Evolutionary conservation across 805 yeast species (phyloP).

Genomic region (Millerago galiae): DNA sequence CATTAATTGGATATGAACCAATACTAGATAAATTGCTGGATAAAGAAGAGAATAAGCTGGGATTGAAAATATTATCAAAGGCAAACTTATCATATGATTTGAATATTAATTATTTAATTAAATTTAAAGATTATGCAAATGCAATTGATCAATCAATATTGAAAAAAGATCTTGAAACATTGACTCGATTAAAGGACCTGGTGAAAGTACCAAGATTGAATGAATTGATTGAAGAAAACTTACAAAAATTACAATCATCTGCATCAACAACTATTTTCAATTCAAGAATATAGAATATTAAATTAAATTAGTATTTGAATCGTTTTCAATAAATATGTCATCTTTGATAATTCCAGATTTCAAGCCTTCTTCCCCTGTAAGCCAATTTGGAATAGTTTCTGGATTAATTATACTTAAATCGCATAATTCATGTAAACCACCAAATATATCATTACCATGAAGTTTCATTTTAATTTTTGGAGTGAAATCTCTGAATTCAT

Average conservation of each 20-base stretch:
- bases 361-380: conserved; percentile 59
- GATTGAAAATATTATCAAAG: conserved; percentile 12
- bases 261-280: conserved; percentile 3
- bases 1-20: conserved; percentile 68
- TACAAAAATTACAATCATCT: conserved; percentile 4
- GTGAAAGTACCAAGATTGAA: conserved; percentile 10
- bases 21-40: conserved; percentile 29
- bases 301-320: not conserved
- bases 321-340: conserved; percentile 14
- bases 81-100: conserved; percentile 13
- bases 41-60: conserved; percentile 12
- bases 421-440: conserved; percentile 68
- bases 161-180: conserved; percentile 12
- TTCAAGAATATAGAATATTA: conserved; percentile 2
- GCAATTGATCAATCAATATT: conserved; percentile 18
- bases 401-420: conserved; percentile 43
- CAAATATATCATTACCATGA: conserved; percentile 68
- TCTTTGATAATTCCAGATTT: conserved; percentile 36
- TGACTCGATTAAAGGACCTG: conserved; percentile 3
- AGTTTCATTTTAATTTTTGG: conserved; percentile 28
- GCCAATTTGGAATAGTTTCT: conserved; percentile 61
- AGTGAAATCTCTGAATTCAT: conserved; percentile 20
- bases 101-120: conserved; percentile 13
- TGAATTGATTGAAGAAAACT: conserved; percentile 5
- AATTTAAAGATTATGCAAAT: conserved; percentile 14